Percentiles rank a stretch among this genome's conserved stretches.
Evolutionary conservation across 2,329 filamentous ascomycete species (phyloP).

Genomic region (Monilinia laxa): DNA sequence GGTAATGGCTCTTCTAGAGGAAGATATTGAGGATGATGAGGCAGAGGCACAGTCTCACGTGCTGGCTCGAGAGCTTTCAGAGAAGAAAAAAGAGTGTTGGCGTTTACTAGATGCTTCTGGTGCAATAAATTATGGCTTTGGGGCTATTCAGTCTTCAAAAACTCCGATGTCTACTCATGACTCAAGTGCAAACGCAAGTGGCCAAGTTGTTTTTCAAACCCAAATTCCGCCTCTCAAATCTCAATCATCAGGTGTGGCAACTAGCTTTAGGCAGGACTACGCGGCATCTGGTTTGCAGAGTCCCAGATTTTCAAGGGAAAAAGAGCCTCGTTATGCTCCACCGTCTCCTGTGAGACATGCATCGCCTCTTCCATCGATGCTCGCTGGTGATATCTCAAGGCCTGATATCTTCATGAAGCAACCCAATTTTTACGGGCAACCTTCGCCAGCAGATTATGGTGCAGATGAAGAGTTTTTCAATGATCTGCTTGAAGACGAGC

Average conservation of each 20-base stretch:
- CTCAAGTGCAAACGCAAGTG: slow-evolving; percentile 33
- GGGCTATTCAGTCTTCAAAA: slow-evolving; percentile 21
- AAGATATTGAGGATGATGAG: slow-evolving; percentile 28
- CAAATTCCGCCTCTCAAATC: slow-evolving; percentile 17
- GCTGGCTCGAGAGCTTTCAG: slow-evolving; percentile 32
- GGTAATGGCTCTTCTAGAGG: slow-evolving; percentile 27
- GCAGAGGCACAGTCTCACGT: slow-evolving; percentile 30
- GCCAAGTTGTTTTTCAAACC: slow-evolving; percentile 39
- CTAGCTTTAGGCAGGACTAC: slow-evolving; percentile 10
- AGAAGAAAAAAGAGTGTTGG: slow-evolving; percentile 34
- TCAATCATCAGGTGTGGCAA: background rate
- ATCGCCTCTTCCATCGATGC: slow-evolving; percentile 2
- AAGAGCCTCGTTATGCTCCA: background rate
- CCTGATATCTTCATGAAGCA: background rate
- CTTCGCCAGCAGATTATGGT: slow-evolving; percentile 29
- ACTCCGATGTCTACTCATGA: slow-evolving; percentile 22
- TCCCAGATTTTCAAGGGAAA: background rate
- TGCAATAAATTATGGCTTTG: slow-evolving; percentile 38
- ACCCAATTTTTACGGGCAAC: slow-evolving; percentile 22
- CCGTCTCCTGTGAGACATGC: slow-evolving; percentile 11
- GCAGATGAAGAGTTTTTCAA: slow-evolving; percentile 34
- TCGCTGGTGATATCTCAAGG: background rate
- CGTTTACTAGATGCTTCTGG: slow-evolving; percentile 34
- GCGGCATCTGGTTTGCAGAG: slow-evolving; percentile 1
- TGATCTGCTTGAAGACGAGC: slow-evolving; percentile 34